phyloP scores from a whole-genome alignment of 73 alveolate genomes.

The Paramecium pentaurelia region DNA sequence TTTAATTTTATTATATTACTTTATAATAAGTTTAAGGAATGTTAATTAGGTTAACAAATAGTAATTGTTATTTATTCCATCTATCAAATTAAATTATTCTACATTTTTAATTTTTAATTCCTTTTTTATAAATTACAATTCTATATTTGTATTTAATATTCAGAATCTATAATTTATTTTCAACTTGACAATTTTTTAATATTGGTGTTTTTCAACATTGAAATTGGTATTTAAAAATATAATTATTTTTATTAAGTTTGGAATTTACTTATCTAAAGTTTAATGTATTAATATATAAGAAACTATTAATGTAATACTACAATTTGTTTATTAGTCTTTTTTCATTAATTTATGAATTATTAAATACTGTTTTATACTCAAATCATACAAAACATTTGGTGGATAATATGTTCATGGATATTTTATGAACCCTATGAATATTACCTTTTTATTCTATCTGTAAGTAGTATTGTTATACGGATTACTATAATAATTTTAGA shows the following conservation, averaged over 20 bases:
- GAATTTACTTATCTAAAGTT: not conserved
- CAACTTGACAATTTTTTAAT: no score
- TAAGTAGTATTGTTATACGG: not conserved
- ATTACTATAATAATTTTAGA: not conserved
- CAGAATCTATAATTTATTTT: no score
- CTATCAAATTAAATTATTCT: no score
- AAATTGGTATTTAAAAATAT: not conserved
- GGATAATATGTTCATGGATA: not conserved
- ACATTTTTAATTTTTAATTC: no score
- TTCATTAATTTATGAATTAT: not conserved
- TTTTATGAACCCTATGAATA: not conserved
- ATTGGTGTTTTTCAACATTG: not conserved
- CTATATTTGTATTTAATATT: no score
- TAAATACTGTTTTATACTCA: not conserved
- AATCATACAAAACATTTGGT: slow-evolving; percentile 10
- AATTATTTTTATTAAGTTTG: not conserved
- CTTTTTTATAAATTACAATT: no score
- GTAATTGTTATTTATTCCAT: no score
- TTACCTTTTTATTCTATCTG: not conserved
- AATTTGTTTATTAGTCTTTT: not conserved
- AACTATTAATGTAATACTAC: not conserved
- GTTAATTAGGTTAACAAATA: no score
- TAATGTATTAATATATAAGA: not conserved
- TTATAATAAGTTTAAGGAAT: no score
- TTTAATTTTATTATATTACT: no score